phyloP scores from a whole-genome alignment of 164 flowering plant genomes.

The Nymphaea colorata region DNA sequence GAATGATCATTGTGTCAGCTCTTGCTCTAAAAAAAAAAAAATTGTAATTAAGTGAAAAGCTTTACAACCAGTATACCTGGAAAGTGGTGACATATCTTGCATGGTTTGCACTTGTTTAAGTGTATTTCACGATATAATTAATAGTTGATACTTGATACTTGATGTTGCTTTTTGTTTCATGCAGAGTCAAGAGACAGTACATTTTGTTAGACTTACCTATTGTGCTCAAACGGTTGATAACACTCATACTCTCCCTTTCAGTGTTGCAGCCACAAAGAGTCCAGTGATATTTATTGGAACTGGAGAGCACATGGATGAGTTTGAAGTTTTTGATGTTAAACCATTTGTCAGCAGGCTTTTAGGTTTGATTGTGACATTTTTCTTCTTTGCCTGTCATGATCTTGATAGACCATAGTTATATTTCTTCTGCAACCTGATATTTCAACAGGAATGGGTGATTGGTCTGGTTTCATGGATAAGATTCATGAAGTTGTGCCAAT shows the following conservation, averaged over 20 bases:
- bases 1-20: background rate
- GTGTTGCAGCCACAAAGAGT: constrained; percentile 98
- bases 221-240: background rate
- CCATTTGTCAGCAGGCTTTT: constrained; percentile 96
- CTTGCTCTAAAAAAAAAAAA: background rate
- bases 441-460: constrained; percentile 87
- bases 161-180: background rate
- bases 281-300: constrained; percentile 95
- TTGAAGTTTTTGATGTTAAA: constrained; percentile 97
- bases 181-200: background rate
- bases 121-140: background rate
- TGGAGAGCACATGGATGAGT: constrained; percentile 99
- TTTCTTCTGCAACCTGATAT: constrained; percentile 3
- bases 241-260: constrained; percentile 13
- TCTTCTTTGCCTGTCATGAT: background rate
- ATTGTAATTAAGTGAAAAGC: too few species aligned
- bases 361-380: constrained; percentile 26
- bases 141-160: background rate
- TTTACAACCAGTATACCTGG: background rate
- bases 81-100: background rate
- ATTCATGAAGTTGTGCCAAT: constrained; percentile 97
- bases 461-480: constrained; percentile 99
- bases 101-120: background rate
- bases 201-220: background rate
- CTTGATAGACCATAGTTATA: background rate